phyloP scores from a whole-genome alignment of 164 flowering plant genomes.

The Santalum album region DNA sequence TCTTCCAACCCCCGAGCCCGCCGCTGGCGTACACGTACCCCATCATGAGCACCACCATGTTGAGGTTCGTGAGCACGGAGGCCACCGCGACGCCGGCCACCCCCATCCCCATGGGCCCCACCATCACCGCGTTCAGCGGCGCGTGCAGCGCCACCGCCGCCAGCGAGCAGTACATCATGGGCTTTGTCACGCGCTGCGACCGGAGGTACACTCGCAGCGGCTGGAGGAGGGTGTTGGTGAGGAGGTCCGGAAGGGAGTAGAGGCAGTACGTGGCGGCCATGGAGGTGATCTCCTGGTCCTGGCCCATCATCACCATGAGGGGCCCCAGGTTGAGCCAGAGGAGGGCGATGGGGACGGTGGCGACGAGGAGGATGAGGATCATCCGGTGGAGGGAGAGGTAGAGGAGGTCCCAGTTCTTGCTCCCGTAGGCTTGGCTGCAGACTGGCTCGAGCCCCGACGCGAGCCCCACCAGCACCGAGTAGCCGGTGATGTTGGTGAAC shows the following conservation, averaged over 20 bases:
- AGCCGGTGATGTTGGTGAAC: conserved; percentile 93
- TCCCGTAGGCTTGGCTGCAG: conserved; percentile 82
- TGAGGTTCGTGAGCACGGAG: conserved; percentile 72
- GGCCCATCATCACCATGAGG: conserved; percentile 72
- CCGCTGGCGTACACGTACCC: conserved; percentile 49
- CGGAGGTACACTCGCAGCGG: conserved; percentile 74
- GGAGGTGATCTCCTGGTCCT: conserved; percentile 60
- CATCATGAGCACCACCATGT: conserved; percentile 58
- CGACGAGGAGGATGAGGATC: conserved; percentile 52
- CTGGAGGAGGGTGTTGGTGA: conserved; percentile 71
- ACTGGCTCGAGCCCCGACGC: conserved; percentile 94
- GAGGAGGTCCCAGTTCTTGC: conserved; percentile 60
- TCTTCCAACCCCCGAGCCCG: conserved; percentile 25
- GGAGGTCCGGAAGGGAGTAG: conserved; percentile 74
- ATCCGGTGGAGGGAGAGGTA: conserved; percentile 57
- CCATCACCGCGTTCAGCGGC: conserved; percentile 55
- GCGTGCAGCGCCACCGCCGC: conserved; percentile 70
- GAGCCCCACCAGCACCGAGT: conserved; percentile 78
- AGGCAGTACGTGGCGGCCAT: conserved; percentile 77
- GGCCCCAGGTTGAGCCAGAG: conserved; percentile 64
- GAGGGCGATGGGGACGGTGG: conserved; percentile 57
- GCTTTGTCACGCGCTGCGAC: conserved; percentile 74
- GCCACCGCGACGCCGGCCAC: conserved; percentile 82
- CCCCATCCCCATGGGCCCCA: conserved; percentile 48
- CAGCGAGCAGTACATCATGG: conserved; percentile 79